These are phyloP conservation scores for Neurospora terricola DNA, from an alignment of 495 filamentous ascomycete genomes.

Conservation along the genomic window DNA sequence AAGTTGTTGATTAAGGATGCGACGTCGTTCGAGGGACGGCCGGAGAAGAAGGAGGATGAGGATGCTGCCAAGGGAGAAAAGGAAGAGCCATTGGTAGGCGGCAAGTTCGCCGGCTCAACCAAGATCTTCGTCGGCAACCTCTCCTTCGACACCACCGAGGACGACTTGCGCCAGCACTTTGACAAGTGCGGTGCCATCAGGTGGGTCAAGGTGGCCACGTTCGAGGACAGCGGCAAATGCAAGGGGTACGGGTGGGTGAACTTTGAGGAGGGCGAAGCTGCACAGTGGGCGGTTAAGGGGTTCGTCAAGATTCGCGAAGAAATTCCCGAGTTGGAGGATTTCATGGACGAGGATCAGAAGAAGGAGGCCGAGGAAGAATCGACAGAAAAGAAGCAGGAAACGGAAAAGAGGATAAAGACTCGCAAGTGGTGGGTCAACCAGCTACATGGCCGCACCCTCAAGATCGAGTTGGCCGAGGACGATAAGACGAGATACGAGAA, in stretches of 20 bases:
- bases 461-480: constrained; percentile 91
- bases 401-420: constrained; percentile 43
- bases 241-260: constrained; percentile 95
- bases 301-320: constrained; percentile 56
- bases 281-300: constrained; percentile 70
- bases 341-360: constrained; percentile 41
- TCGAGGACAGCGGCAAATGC: constrained; percentile 94
- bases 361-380: too few relatives aligned
- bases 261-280: constrained; percentile 69
- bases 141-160: constrained; percentile 72
- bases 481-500: constrained; percentile 80
- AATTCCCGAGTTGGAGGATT: constrained; percentile 43
- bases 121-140: constrained; percentile 92
- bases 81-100: constrained; percentile 15
- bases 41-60: constrained; percentile 30
- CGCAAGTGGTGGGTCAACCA: constrained; percentile 75
- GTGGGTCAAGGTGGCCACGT: constrained; percentile 80
- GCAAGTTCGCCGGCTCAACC: constrained; percentile 33
- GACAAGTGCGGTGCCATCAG: constrained; percentile 67
- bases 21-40: constrained; percentile 73
- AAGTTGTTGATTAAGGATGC: constrained; percentile 85
- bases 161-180: constrained; percentile 70
- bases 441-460: constrained; percentile 64
- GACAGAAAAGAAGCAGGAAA: constrained; percentile 6
- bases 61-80: constrained; percentile 8